Percentiles rank a stretch among this genome's conserved stretches.
Evolutionary conservation across 352 stramenopile genomes (phyloP).

Genomic region (Phytophthora constricta): DNA sequence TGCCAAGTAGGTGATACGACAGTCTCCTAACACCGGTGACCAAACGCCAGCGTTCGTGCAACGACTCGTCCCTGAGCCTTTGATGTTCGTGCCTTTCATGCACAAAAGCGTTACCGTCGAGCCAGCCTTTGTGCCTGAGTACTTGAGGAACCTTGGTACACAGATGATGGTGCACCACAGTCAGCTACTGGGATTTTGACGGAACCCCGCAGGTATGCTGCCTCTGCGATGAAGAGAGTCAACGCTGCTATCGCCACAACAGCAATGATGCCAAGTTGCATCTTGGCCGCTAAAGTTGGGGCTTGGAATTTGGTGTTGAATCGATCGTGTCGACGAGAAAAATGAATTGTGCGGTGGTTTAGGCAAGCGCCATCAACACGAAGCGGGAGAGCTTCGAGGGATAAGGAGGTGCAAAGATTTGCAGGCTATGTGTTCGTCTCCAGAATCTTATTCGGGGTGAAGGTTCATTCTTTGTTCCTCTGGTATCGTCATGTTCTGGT

Average conservation of each 20-base stretch:
- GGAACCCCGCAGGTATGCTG: slow-evolving; percentile 36
- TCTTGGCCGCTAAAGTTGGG: not conserved
- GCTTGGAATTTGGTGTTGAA: slow-evolving; percentile 6
- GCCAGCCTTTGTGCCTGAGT: slow-evolving; percentile 41
- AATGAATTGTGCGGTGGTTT: slow-evolving; percentile 13
- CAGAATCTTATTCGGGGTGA: slow-evolving; percentile 23
- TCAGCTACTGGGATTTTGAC: slow-evolving; percentile 15
- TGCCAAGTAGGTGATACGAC: slow-evolving; percentile 47
- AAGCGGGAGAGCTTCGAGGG: not conserved
- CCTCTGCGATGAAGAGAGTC: slow-evolving; percentile 8
- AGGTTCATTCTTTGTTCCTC: too few species aligned
- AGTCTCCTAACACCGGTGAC: slow-evolving; percentile 42
- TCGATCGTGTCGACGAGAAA: not conserved
- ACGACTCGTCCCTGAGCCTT: slow-evolving; percentile 31
- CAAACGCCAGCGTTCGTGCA: slow-evolving; percentile 52
- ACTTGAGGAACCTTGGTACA: slow-evolving; percentile 56
- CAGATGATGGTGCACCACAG: slow-evolving; percentile 30
- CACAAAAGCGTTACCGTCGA: slow-evolving; percentile 49
- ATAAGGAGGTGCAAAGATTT: too few species aligned
- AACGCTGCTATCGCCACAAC: not conserved
- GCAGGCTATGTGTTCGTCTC: slow-evolving; percentile 12
- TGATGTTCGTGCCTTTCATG: slow-evolving; percentile 49
- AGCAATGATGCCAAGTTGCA: slow-evolving; percentile 14
- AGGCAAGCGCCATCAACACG: not conserved
- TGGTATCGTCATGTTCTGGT: too few species aligned